Evolutionary conservation across 176 grass and related monocot genomes (phyloP).

Genomic region (Themeda triandra): DNA sequence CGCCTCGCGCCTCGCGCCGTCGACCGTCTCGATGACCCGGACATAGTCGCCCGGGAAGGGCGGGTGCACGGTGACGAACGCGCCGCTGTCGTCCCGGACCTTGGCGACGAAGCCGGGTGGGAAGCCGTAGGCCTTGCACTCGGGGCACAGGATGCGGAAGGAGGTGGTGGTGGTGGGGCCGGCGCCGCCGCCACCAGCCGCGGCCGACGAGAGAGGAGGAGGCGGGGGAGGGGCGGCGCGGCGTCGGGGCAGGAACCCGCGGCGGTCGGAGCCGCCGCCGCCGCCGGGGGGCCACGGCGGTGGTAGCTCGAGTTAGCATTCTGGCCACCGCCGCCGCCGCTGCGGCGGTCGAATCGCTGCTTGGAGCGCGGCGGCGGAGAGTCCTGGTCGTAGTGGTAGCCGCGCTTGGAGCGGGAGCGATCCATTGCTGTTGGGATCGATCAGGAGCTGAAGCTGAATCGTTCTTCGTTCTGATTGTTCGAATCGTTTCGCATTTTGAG

Average conservation of each 20-base stretch:
- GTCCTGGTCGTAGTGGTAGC: conserved; percentile 73
- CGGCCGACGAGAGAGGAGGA: background rate
- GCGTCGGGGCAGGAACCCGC: conserved; percentile 33
- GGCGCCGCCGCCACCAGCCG: conserved; percentile 1
- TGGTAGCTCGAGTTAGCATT: conserved; percentile 46
- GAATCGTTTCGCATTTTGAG: conserved; percentile 5
- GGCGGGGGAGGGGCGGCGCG: conserved; percentile 37
- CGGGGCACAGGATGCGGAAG: conserved; percentile 90
- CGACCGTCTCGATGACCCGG: conserved; percentile 72
- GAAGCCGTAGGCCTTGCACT: conserved; percentile 71
- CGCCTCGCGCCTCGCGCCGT: conserved; percentile 48
- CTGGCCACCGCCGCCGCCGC: conserved; percentile 38
- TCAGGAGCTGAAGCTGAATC: background rate
- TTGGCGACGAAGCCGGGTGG: conserved; percentile 39
- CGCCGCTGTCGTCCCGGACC: conserved; percentile 67
- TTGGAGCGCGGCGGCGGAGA: conserved; percentile 78
- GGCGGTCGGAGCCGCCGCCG: conserved; percentile 48
- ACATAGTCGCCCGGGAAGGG: conserved; percentile 60
- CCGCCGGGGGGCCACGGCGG: conserved; percentile 34
- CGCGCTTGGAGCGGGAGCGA: conserved; percentile 82
- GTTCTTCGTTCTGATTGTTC: background rate
- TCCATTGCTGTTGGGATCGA: conserved; percentile 45
- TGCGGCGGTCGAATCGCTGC: conserved; percentile 70
- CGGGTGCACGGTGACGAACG: conserved; percentile 72
- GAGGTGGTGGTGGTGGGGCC: conserved; percentile 60